Percentiles rank a stretch among this genome's conserved stretches.
These are phyloP conservation scores for Mitragyna speciosa DNA, from an alignment of 257 asterid genomes.

Conservation along the genomic window DNA sequence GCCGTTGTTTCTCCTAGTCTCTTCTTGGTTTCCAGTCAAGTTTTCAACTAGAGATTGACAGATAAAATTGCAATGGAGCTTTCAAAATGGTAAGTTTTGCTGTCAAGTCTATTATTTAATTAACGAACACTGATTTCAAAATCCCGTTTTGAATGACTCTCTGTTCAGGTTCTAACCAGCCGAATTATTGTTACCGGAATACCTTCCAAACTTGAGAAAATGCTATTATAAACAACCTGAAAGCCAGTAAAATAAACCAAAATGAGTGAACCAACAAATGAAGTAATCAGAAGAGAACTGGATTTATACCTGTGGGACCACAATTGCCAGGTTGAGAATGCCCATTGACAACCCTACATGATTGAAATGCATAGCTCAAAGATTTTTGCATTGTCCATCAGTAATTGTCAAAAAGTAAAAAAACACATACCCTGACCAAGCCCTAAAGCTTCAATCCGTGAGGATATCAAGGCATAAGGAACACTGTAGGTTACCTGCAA, in stretches of 20 bases:
- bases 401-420: constrained; percentile 21
- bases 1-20: background rate
- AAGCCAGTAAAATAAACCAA: background rate
- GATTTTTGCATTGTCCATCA: constrained; percentile 15
- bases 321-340: constrained; percentile 81
- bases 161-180: background rate
- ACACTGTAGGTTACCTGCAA: constrained; percentile 84
- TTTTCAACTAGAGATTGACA: background rate
- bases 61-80: background rate
- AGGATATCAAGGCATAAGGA: constrained; percentile 82
- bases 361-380: constrained; percentile 23
- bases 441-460: constrained; percentile 78
- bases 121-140: background rate
- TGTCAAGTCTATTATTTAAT: background rate
- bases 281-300: background rate
- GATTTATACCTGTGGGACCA: constrained; percentile 71
- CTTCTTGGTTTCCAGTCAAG: background rate
- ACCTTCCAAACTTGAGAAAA: background rate
- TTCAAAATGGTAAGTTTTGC: background rate
- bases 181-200: background rate
- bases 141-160: background rate
- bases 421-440: constrained; percentile 75
- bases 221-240: background rate
- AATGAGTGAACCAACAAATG: background rate
- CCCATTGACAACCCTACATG: constrained; percentile 88